Evolutionary conservation across 2,329 filamentous ascomycete genomes (phyloP), one percentile per base, ranked within the genome.

Genomic region (Paecilomyces fulvus): DNA sequence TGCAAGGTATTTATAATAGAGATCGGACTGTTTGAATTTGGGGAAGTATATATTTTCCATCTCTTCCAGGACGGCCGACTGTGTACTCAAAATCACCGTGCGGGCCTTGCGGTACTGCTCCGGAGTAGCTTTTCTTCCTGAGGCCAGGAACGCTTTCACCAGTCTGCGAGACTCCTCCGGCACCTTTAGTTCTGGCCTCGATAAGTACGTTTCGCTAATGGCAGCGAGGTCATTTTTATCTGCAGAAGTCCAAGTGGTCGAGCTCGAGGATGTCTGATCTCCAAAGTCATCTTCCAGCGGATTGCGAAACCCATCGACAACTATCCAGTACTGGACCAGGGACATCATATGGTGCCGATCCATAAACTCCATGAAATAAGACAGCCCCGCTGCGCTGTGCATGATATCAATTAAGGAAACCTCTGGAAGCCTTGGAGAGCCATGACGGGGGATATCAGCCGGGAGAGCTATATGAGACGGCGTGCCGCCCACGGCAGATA

Each of bases 341-440:
- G 88, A 83, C 87, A 97, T 92, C 25, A 92, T 79, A 14, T 83
- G 81, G 68, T 92, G 88, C 48, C 94, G 86, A 70, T 99, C 94
- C 94, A 99, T 99, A 67, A 91, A 97, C 70, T 99, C 94, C 94
- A 99, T 99, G 75, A 99, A 97, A 70, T 96, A 99, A 2, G 94
- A 97, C 8, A 99, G 79, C 0, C 90, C 92, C 1, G 92, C 88
- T 2, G 94, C 84, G 71, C 95, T 91, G 63, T 92, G 88, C 57
- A 99, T 79, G n/a, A 99, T 80, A 61, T 97, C 91, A 11, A 86
- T 83, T 1, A 97, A 78, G 0, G 89, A 86, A 7, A 87, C 87
- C 63, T 88, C 88, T 61, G 91, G 86, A 43, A 92, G 77, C 49
- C 80, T 82, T 1, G 88, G 87, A n/a, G 81, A 61, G 53, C 64